Base-by-base conservation (phyloP, 805 yeast species). In the Cephaloascus albidus region DNA sequence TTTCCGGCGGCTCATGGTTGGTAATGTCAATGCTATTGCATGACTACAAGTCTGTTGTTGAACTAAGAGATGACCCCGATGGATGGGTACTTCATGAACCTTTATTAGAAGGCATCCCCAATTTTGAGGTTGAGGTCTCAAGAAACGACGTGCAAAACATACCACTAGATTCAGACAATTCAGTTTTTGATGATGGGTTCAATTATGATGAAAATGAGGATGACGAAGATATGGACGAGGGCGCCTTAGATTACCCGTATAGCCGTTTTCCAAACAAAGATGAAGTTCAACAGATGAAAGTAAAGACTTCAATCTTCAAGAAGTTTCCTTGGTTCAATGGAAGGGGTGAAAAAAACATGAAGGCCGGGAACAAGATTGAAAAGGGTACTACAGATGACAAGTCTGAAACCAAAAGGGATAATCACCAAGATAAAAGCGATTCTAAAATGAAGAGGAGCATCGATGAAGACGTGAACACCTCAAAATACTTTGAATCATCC, bases 1-100 rank as follows among this genome's bases (percentile, higher is more conserved):
- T 79, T 1, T 78, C 86, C 3, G 88, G 88, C 1, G 89, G 88
- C 1, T 71, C 81, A 36, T 81, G 89, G 88, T 55, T 78, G 6
- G 73, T 81, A 2, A 71, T 81, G 35, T 70, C 74, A 17, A 45
- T 72, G 23, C 52, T 63, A 4, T 39, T 64, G 12, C 55, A 68
- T 45, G 64, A 66, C 45, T 70, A 65, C 49, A 45, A 57, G 15
- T 47, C 64, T 1, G 46, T 64, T n/a, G 40, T 42, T 4, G 43
- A 57, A 38, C 27, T 61, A 35, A 46, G 45, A 27, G 45, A 50
- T 15, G 45, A 47, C 18, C 42, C 36, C 3, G 51, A 57, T 4
- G 53, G 56, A 4, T 68, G 78, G 79, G 57, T 61, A 38, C 48
- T 74, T 10, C 56, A 58, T 16, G 65, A 66, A 10, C 74, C 77